Conservation (phyloP, 1,139 yeast species). For the Schizosaccharomyces versatilis region DNA sequence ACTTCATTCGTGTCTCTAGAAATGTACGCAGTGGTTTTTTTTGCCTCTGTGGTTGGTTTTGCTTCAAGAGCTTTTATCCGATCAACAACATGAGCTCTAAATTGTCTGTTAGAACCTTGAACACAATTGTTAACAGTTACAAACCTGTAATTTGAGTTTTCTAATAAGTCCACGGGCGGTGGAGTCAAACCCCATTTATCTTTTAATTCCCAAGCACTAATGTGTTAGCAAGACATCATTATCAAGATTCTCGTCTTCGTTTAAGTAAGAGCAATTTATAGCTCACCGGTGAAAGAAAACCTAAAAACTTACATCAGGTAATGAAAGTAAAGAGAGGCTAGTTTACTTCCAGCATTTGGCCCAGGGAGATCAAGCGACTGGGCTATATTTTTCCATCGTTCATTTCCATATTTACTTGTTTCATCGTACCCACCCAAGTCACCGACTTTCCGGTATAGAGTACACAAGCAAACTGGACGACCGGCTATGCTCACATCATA, state of each 20-base stretch:
- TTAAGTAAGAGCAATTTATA: too few relatives aligned
- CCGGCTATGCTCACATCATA: not conserved
- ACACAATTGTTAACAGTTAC: too few relatives aligned
- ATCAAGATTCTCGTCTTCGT: too few relatives aligned
- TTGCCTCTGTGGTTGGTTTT: too few relatives aligned
- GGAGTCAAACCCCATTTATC: not conserved
- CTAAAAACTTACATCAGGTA: not conserved
- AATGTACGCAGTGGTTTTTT: too few relatives aligned
- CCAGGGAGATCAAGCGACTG: not conserved
- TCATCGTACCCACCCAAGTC: not conserved
- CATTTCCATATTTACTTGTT: not conserved
- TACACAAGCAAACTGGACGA: not conserved
- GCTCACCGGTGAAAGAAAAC: not conserved
- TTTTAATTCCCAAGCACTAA: not conserved
- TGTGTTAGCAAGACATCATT: too few relatives aligned
- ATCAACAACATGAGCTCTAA: too few relatives aligned
- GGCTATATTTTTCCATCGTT: not conserved
- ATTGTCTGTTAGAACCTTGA: too few relatives aligned
- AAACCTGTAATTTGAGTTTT: not conserved
- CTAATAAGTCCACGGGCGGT: not conserved
- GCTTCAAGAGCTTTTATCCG: too few relatives aligned
- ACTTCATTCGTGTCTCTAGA: too few relatives aligned
- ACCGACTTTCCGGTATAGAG: not conserved
- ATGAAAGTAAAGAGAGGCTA: not conserved
- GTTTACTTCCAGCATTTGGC: not conserved